Base-by-base conservation (phyloP, 2,329 filamentous ascomycete genomes). In the Epichloe brachyelytri region DNA sequence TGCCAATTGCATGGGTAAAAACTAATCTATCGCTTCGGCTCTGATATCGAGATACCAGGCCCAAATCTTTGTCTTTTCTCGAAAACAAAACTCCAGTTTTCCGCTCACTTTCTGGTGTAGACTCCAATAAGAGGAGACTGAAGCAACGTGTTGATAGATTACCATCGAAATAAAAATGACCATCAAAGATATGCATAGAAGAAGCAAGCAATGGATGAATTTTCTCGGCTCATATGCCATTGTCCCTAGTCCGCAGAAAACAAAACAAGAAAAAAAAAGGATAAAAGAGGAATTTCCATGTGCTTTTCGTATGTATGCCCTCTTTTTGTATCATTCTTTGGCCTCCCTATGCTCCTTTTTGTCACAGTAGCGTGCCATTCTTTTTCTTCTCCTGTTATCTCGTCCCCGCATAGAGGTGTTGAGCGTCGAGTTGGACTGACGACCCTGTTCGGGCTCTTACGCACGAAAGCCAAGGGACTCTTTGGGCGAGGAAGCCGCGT, bases 251-350 rank as follows among this genome's bases (percentile, higher is more conserved):
- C 33, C 37, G 37, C 43, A 43, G 14, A 40, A 40, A 44, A 33
- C 1, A 34, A 34, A 44, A 34, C 5, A 34, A 33, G 33, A 44
- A 5, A 14, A 20, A 40, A 40, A 41, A 46, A 43, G 20, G 10
- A 15, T 33, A 46, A 46, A 40, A 47, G 30, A 46, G 30, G 33
- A 37, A 30, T 40, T 39, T 43, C 20, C 34, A 43, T 45, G 26
- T 45, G 46, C 40, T 43, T 44, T 48, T 49, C 30, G 11, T 38
- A 48, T 45, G 30, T 48, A 43, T 53, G 43, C 47, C 51, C 22
- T n/a, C 34, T 48, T 48, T 34, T 36, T 19, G 39, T 34, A 11
- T 20, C 19, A 43, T 46, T 41, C 14, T 43, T 26, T n/a, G 46
- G 20, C 39, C 19, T n/a, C 26, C 17, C n/a, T 12, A 12, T 39